Conservation (phyloP, 371 early-diverging fungal species). For the Antonospora locustae region DNA sequence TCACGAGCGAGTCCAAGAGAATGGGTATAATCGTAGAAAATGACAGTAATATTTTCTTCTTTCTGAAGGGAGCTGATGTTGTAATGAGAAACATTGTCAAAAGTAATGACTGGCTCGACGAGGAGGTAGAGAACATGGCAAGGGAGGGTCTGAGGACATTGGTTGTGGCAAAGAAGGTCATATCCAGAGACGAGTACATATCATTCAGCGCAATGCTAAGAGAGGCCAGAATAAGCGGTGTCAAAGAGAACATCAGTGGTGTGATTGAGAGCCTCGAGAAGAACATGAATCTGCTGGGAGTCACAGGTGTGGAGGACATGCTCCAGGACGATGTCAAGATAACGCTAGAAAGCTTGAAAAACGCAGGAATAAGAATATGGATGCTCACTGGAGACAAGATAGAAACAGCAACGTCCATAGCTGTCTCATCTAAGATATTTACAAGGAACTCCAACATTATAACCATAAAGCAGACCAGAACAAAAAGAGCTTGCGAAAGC, state of each 20-base stretch:
- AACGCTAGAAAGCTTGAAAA: slow-evolving; percentile 74
- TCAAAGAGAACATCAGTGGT: slow-evolving; percentile 60
- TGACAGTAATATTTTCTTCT: slow-evolving; percentile 61
- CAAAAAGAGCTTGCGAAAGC: slow-evolving; percentile 24
- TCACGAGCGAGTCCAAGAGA: slow-evolving; percentile 86
- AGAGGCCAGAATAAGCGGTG: slow-evolving; percentile 60
- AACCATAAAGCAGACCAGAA: slow-evolving; percentile 33
- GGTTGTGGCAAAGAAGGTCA: slow-evolving; percentile 70
- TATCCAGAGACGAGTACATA: slow-evolving; percentile 59
- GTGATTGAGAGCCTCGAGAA: slow-evolving; percentile 65
- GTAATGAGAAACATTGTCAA: slow-evolving; percentile 78
- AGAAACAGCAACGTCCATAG: slow-evolving; percentile 94
- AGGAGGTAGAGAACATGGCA: slow-evolving; percentile 95
- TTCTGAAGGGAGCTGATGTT: slow-evolving; percentile 89
- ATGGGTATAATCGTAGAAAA: slow-evolving; percentile 89
- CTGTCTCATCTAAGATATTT: slow-evolving; percentile 74
- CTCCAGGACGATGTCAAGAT: slow-evolving; percentile 79
- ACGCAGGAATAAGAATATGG: slow-evolving; percentile 92
- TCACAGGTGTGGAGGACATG: slow-evolving; percentile 96
- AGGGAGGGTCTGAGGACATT: slow-evolving; percentile 90
- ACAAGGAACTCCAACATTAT: slow-evolving; percentile 55
- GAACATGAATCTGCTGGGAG: slow-evolving; percentile 75
- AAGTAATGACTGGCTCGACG: slow-evolving; percentile 89
- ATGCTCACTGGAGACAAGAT: slow-evolving; percentile 99
- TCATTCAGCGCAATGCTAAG: slow-evolving; percentile 57